Percentiles rank a stretch among this genome's conserved stretches.
Evolutionary conservation across 805 yeast species (phyloP).

Genomic region (Kluyveromyces siamensis): DNA sequence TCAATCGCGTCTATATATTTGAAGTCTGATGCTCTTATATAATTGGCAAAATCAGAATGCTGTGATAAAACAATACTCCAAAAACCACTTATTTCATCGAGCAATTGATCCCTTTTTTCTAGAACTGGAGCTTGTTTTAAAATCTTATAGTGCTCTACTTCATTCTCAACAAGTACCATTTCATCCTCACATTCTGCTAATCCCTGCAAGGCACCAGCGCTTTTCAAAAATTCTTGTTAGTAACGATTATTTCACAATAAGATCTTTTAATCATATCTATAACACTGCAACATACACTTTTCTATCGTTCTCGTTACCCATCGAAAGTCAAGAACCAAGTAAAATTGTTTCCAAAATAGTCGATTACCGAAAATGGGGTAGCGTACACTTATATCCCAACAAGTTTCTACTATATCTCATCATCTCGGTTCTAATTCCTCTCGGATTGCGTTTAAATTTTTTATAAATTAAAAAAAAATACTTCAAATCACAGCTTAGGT

Average conservation of each 20-base stretch:
- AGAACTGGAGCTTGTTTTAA: conserved; percentile 49
- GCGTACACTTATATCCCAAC: no score
- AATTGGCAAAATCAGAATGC: conserved; percentile 78
- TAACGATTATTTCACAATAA: neutral
- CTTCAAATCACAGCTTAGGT: no score
- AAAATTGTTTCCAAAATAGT: no score
- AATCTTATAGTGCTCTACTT: conserved; percentile 46
- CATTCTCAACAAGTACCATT: conserved; percentile 50
- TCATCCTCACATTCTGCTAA: conserved; percentile 51
- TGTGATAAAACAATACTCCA: conserved; percentile 86
- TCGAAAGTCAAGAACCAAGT: no score
- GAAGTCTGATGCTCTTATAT: conserved; percentile 65
- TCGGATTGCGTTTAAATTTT: no score
- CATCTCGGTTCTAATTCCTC: no score
- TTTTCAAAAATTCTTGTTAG: neutral
- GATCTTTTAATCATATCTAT: no score
- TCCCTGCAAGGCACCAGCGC: conserved; percentile 30
- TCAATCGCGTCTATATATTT: conserved; percentile 59
- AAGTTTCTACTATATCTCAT: no score
- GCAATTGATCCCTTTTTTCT: conserved; percentile 43
- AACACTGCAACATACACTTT: no score
- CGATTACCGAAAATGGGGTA: no score
- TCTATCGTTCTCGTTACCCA: no score
- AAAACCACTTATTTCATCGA: conserved; percentile 55
- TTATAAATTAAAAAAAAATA: no score